phyloP scores from a whole-genome alignment of 768 basidiomycete species.

The Suillus plorans region DNA sequence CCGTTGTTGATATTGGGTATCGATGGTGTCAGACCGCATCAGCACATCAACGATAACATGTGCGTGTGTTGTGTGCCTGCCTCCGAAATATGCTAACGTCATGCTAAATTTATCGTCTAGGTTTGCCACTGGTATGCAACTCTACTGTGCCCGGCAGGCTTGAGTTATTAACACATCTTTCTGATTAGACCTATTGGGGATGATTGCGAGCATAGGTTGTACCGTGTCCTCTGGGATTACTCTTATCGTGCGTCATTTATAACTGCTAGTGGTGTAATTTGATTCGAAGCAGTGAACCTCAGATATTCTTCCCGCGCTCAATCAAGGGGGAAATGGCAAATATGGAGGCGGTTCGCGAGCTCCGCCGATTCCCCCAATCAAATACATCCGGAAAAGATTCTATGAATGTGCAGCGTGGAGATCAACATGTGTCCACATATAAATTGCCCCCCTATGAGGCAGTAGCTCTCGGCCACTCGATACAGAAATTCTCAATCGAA shows the following conservation, averaged over 20 bases:
- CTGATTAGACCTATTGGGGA: slow-evolving; percentile 56
- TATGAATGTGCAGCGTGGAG: background rate
- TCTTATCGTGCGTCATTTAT: slow-evolving; percentile 52
- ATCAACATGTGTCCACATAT: slow-evolving; percentile 19
- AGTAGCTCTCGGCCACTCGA: slow-evolving; percentile 18
- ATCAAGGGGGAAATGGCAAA: slow-evolving; percentile 62
- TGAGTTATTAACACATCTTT: slow-evolving; percentile 14
- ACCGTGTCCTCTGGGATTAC: slow-evolving; percentile 72
- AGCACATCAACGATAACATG: slow-evolving; percentile 64
- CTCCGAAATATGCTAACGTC: background rate
- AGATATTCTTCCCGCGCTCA: slow-evolving; percentile 87
- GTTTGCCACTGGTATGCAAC: slow-evolving; percentile 19
- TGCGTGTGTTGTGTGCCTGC: slow-evolving; percentile 20
- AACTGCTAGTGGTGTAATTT: background rate
- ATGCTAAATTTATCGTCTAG: slow-evolving; percentile 14
- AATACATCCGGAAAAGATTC: background rate
- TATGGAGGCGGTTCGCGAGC: slow-evolving; percentile 41
- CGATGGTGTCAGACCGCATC: slow-evolving; percentile 65
- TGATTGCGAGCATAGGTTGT: slow-evolving; percentile 58
- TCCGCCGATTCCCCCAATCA: slow-evolving; percentile 1
- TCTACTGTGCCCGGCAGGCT: background rate
- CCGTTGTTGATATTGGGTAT: slow-evolving; percentile 65
- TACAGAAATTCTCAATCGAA: slow-evolving; percentile 34
- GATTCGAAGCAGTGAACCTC: background rate
- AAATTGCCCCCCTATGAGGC: slow-evolving; percentile 33